Conservation (phyloP, 108 stramenopile genomes). For the Pseudonitzschia multiseries region DNA sequence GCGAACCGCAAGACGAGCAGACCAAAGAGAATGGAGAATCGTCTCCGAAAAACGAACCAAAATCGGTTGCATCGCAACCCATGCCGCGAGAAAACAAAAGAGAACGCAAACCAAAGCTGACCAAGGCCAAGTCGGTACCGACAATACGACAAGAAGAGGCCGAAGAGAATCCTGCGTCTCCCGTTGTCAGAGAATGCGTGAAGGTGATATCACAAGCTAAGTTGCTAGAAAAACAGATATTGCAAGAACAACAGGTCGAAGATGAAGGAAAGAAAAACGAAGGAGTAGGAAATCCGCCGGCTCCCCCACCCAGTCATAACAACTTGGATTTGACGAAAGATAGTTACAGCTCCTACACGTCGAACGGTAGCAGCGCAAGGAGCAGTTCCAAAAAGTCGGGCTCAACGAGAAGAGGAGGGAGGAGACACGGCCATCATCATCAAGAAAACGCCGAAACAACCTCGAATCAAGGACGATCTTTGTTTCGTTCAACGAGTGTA, state of each 20-base stretch:
- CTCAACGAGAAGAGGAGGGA: not conserved
- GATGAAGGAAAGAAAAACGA: too few relatives aligned
- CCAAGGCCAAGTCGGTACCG: not conserved
- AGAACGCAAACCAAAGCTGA: too few relatives aligned
- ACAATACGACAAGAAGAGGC: not conserved
- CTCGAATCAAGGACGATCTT: not conserved
- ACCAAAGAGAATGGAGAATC: too few relatives aligned
- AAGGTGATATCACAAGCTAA: too few relatives aligned
- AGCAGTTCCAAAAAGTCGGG: not conserved
- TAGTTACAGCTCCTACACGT: not conserved
- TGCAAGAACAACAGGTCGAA: too few relatives aligned
- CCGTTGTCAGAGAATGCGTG: too few relatives aligned
- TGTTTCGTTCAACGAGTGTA: not conserved
- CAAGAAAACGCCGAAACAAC: not conserved
- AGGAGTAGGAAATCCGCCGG: too few relatives aligned
- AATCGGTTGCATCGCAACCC: not conserved
- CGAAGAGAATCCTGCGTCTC: not conserved
- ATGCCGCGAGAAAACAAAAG: not conserved
- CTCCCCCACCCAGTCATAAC: too few relatives aligned
- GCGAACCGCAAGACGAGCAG: too few relatives aligned
- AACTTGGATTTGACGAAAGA: not conserved
- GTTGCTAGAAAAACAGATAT: too few relatives aligned
- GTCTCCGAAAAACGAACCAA: not conserved
- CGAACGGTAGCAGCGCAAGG: not conserved
- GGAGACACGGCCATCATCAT: not conserved